Evolutionary conservation across 2,329 filamentous ascomycete genomes (phyloP).

Genomic region (Sordariomycetes sp.): DNA sequence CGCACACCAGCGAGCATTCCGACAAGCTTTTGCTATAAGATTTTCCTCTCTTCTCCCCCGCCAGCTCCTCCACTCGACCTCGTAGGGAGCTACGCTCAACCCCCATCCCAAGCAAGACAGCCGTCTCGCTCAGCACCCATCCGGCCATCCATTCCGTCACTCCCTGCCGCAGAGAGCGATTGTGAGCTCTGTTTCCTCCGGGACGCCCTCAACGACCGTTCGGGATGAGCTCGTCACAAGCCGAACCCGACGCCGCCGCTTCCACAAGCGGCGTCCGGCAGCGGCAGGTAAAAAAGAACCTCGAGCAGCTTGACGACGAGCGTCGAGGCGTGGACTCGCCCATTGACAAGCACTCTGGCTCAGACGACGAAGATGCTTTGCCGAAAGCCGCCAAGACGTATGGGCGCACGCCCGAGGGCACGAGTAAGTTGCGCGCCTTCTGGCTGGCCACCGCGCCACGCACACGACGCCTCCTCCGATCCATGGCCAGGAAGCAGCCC

Average conservation of each 20-base stretch:
- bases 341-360: constrained; percentile 7
- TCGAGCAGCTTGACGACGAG: constrained; percentile 2
- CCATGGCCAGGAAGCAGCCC: neutral
- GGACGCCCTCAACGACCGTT: constrained; percentile 5
- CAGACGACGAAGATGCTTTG: constrained; percentile 48
- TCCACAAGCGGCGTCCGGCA: constrained; percentile 4
- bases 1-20: neutral
- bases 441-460: neutral
- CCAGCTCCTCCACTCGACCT: neutral
- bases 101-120: neutral
- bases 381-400: constrained; percentile 60
- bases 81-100: neutral
- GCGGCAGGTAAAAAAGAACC: constrained; percentile 4
- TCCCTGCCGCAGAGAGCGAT: neutral
- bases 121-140: neutral
- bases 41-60: neutral
- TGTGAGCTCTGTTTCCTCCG: neutral
- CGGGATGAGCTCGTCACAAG: constrained; percentile 5
- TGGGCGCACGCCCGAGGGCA: constrained; percentile 83
- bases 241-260: neutral
- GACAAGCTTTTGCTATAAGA: neutral
- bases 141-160: neutral
- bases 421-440: constrained; percentile 43
- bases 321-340: constrained; percentile 4
- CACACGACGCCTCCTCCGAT: neutral